Evolutionary conservation across 2,329 filamentous ascomycete species (phyloP).

Genomic region (Arthrobotrys sphaeroides): DNA sequence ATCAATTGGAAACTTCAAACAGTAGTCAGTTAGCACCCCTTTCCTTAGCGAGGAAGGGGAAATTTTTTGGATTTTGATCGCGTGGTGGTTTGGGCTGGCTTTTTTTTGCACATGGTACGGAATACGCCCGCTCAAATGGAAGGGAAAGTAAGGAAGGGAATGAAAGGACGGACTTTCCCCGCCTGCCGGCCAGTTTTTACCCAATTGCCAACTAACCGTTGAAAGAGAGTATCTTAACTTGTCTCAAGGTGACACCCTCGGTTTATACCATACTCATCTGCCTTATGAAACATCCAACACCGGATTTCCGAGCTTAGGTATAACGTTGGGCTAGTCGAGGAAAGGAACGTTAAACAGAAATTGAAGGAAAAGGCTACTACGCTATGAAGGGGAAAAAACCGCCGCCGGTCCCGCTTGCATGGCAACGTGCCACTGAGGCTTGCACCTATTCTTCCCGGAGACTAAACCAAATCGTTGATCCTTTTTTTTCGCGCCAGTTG

Average conservation of each 20-base stretch:
- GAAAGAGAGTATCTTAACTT: too few relatives aligned
- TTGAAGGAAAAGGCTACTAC: background rate
- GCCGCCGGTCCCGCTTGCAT: conserved; percentile 9
- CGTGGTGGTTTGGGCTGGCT: background rate
- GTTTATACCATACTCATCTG: conserved; percentile 44
- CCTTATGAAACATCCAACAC: conserved; percentile 50
- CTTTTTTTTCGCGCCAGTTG: conserved; percentile 19
- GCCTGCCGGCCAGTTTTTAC: conserved; percentile 29
- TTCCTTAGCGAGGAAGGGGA: conserved; percentile 3
- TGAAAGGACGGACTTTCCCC: conserved; percentile 36
- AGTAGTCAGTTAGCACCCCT: too few relatives aligned
- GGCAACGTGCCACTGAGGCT: background rate
- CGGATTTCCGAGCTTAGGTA: background rate
- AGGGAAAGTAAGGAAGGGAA: background rate
- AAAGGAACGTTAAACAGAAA: conserved; percentile 19
- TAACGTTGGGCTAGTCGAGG: conserved; percentile 15
- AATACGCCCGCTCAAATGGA: conserved; percentile 13
- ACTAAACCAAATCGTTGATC: conserved; percentile 20
- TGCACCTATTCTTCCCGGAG: conserved; percentile 31
- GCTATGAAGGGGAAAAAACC: background rate
- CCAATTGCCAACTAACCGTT: too few relatives aligned
- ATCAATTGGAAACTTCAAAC: conserved; percentile 17
- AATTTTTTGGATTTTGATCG: conserved; percentile 7
- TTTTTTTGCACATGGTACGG: too few relatives aligned
- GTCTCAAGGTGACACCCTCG: conserved; percentile 49